Evolutionary conservation across 2,329 filamentous ascomycete genomes (phyloP).

Genomic region (Septoria linicola): DNA sequence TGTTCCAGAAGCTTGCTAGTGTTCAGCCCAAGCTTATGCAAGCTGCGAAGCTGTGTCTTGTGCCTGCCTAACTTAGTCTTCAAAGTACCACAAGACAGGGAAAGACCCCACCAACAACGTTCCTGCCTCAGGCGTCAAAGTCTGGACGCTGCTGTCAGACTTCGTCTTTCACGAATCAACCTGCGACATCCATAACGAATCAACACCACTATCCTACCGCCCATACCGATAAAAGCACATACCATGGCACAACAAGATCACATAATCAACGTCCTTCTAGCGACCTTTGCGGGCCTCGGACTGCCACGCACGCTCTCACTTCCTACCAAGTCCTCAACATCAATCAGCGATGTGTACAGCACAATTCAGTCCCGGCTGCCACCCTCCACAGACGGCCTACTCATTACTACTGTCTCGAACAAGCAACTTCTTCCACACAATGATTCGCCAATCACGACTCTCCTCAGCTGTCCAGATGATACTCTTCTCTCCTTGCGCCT

Average conservation of each 20-base stretch:
- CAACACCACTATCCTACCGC: no score
- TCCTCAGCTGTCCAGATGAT: slow-evolving; percentile 53
- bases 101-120: background rate
- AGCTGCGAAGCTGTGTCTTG: slow-evolving; percentile 1
- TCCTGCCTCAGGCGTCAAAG: background rate
- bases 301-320: slow-evolving; percentile 80
- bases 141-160: background rate
- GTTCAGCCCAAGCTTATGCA: background rate
- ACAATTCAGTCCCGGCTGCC: slow-evolving; percentile 61
- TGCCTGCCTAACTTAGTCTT: background rate
- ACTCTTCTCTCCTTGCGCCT: slow-evolving; percentile 81
- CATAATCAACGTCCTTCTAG: slow-evolving; percentile 76
- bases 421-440: slow-evolving; percentile 62
- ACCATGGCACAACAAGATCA: slow-evolving; percentile 14
- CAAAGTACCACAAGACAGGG: background rate
- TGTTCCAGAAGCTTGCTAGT: background rate
- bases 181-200: background rate
- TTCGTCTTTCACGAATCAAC: background rate
- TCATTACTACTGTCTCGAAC: slow-evolving; percentile 80
- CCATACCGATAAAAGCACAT: no score
- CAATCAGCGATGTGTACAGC: slow-evolving; percentile 65
- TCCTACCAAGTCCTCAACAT: slow-evolving; percentile 65
- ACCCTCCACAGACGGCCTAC: slow-evolving; percentile 58
- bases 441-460: slow-evolving; percentile 56
- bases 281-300: slow-evolving; percentile 78